Base-by-base conservation (phyloP, 1,284 basidiomycete species). In the Boletus mariae region DNA sequence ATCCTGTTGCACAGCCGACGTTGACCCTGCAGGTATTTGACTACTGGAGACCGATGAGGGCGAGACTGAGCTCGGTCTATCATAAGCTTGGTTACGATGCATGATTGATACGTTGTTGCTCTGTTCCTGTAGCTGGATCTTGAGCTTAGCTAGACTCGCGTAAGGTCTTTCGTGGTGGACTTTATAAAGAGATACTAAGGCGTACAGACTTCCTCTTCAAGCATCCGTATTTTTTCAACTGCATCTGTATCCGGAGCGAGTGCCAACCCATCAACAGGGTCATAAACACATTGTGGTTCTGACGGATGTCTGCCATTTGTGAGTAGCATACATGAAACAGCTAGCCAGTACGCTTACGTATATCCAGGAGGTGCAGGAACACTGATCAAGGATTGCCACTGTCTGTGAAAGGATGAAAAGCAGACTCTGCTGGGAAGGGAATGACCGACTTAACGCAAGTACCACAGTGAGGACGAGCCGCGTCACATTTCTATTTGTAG, bases 241-340 rank as follows among this genome's bases (percentile, higher is more conserved):
- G 88, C 87, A 68, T 91, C 85, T 17, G 80, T 80, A 54, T 90
- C 85, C 49, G 87, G 80, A 25, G 86, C 82, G 35, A 90, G 78
- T 12, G 81, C 77, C 38, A 91, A 70, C 15, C 89, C 89, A 65
- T 92, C 90, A 15, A 90, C 83, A 2, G 89, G 90, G 69, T 92
- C 89, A 65, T 92, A 92, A 8, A 80, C 81, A 63, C 89, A 92
- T 63, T 85, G 84, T 3, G 89, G 89, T 67, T 90, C 87, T 12
- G 79, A 75, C 13, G 90, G 90, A 70, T 92, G 88, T 31, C 89
- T 91, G 45, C 50, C 42, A 38, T 32, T 20, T 48, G 29, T 64
- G 47, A 68, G 54, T 26, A 51, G 13, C 26, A n/a, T 26, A 34
- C 8, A 37, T 31, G 17, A 42, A 35, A 20, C 37, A 41, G 34